Percentiles rank a stretch among this genome's conserved stretches.
These are phyloP conservation scores for Dissophora ornata DNA, from an alignment of 192 early-diverging fungal genomes.

Conservation along the genomic window DNA sequence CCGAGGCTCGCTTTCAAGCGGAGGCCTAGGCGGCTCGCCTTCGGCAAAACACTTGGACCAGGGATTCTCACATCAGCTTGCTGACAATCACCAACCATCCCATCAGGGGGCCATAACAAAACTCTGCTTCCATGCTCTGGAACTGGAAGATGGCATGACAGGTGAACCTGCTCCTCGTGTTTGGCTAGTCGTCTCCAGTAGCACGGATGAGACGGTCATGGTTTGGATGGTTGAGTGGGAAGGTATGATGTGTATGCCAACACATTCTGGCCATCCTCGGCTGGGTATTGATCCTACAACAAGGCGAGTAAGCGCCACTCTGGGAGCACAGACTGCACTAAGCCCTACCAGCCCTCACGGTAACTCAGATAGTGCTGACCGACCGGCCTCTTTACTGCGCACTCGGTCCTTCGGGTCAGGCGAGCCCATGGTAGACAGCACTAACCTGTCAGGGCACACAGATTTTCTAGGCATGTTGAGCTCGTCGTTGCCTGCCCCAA, in stretches of 20 bases:
- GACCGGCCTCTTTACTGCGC: neutral
- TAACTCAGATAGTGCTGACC: neutral
- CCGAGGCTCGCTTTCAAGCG: constrained; percentile 7
- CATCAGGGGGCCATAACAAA: constrained; percentile 42
- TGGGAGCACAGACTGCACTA: too few species aligned
- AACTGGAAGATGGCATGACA: constrained; percentile 48
- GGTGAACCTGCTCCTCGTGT: constrained; percentile 47
- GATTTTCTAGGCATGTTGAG: constrained; percentile 18
- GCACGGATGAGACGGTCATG: constrained; percentile 49
- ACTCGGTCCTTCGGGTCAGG: neutral
- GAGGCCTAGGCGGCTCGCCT: neutral
- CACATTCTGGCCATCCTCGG: neutral
- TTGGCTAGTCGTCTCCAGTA: constrained; percentile 45
- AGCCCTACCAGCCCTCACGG: too few species aligned
- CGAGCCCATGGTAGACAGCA: neutral
- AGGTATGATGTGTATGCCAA: constrained; percentile 29
- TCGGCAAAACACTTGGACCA: neutral
- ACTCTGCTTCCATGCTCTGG: constrained; percentile 39
- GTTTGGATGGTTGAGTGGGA: constrained; percentile 53
- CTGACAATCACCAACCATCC: constrained; percentile 40
- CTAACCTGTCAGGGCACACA: neutral
- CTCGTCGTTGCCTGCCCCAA: constrained; percentile 41
- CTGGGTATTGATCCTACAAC: neutral
- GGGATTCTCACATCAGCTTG: constrained; percentile 4
- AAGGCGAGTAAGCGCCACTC: neutral